Percentiles rank a stretch among this genome's conserved stretches.
Conservation (phyloP, 1,284 basidiomycete genomes). For the Cerrena zonata region DNA sequence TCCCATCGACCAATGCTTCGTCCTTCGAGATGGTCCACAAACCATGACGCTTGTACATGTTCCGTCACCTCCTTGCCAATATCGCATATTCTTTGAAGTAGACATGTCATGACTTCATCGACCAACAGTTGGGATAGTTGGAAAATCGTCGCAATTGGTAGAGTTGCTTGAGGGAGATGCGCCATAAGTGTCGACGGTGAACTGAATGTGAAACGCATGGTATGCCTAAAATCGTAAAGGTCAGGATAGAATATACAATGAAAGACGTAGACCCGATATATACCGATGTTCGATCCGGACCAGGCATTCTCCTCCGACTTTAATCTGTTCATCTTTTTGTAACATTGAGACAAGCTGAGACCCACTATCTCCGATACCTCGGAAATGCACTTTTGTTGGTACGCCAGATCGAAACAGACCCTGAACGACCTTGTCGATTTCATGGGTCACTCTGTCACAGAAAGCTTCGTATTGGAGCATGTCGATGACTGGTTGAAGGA, state of each 20-base stretch:
- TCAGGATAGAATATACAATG: neutral
- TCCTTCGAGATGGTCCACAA: slow-evolving; percentile 59
- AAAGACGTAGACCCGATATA: slow-evolving; percentile 11
- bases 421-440: slow-evolving; percentile 45
- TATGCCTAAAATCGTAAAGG: slow-evolving; percentile 43
- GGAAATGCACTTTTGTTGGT: slow-evolving; percentile 51
- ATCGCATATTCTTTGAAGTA: slow-evolving; percentile 62
- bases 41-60: slow-evolving; percentile 62
- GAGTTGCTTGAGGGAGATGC: slow-evolving; percentile 69
- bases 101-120: slow-evolving; percentile 65
- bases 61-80: slow-evolving; percentile 54
- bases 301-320: slow-evolving; percentile 61
- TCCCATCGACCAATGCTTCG: slow-evolving; percentile 76
- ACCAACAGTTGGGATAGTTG: slow-evolving; percentile 68
- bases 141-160: slow-evolving; percentile 64
- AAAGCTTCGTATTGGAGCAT: slow-evolving; percentile 72
- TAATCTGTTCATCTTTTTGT: slow-evolving; percentile 21
- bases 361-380: slow-evolving; percentile 63
- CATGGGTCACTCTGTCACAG: slow-evolving; percentile 52
- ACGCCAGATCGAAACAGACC: slow-evolving; percentile 53
- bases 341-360: slow-evolving; percentile 47
- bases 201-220: slow-evolving; percentile 63
- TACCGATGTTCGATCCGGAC: slow-evolving; percentile 64
- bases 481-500: slow-evolving; percentile 66
- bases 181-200: slow-evolving; percentile 68